Conservation (phyloP, 2,329 filamentous ascomycete species). For the Scedosporium aurantiacum region DNA sequence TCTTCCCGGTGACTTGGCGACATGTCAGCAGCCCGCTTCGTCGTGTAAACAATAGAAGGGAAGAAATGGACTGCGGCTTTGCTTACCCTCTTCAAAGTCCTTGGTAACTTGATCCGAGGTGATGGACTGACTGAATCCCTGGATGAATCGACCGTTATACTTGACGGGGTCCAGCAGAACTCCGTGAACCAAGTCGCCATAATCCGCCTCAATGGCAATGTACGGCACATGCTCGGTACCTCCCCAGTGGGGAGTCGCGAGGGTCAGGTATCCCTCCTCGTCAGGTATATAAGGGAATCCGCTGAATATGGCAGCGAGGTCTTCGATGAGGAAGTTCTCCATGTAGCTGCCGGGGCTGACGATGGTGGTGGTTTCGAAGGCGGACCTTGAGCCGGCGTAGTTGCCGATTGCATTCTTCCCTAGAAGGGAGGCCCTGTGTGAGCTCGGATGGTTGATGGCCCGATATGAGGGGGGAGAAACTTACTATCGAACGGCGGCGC, state of each 20-base stretch:
- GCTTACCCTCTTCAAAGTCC: slow-evolving; percentile 21
- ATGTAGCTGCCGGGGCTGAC: slow-evolving; percentile 30
- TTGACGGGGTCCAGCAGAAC: slow-evolving; percentile 27
- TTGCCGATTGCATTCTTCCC: slow-evolving; percentile 27
- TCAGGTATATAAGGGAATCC: slow-evolving; percentile 27
- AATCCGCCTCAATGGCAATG: slow-evolving; percentile 28
- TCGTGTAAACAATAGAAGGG: not conserved
- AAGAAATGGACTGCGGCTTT: too few relatives aligned
- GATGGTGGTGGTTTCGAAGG: slow-evolving; percentile 23
- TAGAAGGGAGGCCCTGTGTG: slow-evolving; percentile 8
- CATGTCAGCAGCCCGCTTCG: not conserved
- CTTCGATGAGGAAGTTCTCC: slow-evolving; percentile 26
- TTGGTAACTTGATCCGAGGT: slow-evolving; percentile 18
- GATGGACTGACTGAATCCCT: slow-evolving; percentile 24
- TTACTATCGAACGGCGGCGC: slow-evolving; percentile 23
- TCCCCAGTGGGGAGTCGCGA: slow-evolving; percentile 26
- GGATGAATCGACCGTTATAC: slow-evolving; percentile 24
- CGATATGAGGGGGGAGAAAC: not conserved
- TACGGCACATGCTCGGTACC: slow-evolving; percentile 24
- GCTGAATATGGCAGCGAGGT: slow-evolving; percentile 24
- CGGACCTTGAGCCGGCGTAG: slow-evolving; percentile 20
- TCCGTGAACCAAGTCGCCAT: slow-evolving; percentile 33
- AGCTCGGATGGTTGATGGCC: not conserved
- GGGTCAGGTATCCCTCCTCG: slow-evolving; percentile 24
- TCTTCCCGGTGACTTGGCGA: slow-evolving; percentile 18